phyloP scores from a whole-genome alignment of 768 basidiomycete species.

The Leccinum uliginosum region DNA sequence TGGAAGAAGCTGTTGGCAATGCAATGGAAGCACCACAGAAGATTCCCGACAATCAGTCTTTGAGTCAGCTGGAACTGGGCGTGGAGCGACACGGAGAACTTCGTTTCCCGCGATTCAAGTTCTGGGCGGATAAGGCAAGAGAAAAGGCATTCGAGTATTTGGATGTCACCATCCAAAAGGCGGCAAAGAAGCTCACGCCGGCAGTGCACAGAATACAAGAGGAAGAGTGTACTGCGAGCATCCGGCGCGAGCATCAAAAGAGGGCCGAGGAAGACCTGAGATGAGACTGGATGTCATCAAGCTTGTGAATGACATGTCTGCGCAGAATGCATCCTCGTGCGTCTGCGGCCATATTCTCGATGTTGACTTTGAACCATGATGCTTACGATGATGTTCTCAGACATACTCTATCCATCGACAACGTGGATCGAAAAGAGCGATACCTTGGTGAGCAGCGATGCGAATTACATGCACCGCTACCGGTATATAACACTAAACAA shows the following conservation, averaged over 20 bases:
- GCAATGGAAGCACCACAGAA: background rate
- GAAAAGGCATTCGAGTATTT: background rate
- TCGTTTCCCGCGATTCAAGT: background rate
- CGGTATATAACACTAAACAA: background rate
- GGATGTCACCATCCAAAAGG: background rate
- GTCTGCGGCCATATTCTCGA: background rate
- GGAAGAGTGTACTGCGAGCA: background rate
- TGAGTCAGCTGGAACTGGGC: conserved; percentile 5
- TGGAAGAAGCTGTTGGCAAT: conserved; percentile 3
- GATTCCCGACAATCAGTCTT: conserved; percentile 13
- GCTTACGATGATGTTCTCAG: conserved; percentile 1
- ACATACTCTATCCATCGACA: conserved; percentile 8
- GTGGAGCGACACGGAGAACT: background rate
- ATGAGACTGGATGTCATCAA: conserved; percentile 18
- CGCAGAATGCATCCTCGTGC: conserved; percentile 2
- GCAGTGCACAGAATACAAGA: conserved; percentile 10
- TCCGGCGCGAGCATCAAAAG: background rate
- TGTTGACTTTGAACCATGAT: background rate
- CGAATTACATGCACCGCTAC: background rate
- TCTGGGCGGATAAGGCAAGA: background rate
- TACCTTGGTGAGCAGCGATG: background rate
- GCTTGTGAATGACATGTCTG: conserved; percentile 16
- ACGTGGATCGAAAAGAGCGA: background rate
- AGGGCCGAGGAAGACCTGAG: conserved; percentile 8
- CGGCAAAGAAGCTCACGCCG: conserved; percentile 8